Percentiles rank a stretch among this genome's conserved stretches.
These are phyloP conservation scores for Nicotiana paniculata DNA, from an alignment of 257 asterid genomes.

Conservation along the genomic window DNA sequence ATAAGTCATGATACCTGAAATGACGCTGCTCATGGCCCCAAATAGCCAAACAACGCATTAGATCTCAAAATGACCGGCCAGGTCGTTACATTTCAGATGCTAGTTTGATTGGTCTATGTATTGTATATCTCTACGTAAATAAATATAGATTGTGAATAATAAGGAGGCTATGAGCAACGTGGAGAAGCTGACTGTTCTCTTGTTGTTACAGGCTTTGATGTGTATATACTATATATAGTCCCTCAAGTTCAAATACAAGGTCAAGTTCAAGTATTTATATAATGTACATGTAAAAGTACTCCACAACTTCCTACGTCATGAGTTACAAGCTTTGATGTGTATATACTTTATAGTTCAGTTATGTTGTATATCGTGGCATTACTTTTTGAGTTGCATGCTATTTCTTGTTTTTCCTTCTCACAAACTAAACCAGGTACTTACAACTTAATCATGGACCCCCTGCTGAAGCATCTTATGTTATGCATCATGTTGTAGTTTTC, in stretches of 20 bases:
- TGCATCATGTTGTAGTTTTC: too few relatives aligned
- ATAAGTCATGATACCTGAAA: too few relatives aligned
- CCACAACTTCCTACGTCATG: not conserved
- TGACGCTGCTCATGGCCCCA: too few relatives aligned
- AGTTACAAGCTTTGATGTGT: too few relatives aligned
- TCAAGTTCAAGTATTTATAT: not conserved
- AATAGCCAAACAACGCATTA: too few relatives aligned
- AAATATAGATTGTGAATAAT: slow-evolving; percentile 74
- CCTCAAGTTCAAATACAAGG: not conserved
- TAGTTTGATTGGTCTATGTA: slow-evolving; percentile 55
- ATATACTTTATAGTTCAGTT: not conserved
- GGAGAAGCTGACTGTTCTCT: not conserved
- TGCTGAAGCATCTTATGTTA: too few relatives aligned
- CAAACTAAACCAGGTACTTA: not conserved
- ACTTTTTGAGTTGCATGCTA: not conserved
- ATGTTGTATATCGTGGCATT: not conserved
- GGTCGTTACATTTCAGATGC: slow-evolving; percentile 42
- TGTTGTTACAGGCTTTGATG: not conserved
- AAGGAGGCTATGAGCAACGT: slow-evolving; percentile 50
- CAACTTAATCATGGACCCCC: not conserved
- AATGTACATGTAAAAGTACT: not conserved
- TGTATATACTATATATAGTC: not conserved
- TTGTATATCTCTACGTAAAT: slow-evolving; percentile 65
- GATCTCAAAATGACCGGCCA: too few relatives aligned
- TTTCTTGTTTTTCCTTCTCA: not conserved